Conservation (phyloP, 805 yeast genomes). For the Sporopachydermia lactativora region DNA sequence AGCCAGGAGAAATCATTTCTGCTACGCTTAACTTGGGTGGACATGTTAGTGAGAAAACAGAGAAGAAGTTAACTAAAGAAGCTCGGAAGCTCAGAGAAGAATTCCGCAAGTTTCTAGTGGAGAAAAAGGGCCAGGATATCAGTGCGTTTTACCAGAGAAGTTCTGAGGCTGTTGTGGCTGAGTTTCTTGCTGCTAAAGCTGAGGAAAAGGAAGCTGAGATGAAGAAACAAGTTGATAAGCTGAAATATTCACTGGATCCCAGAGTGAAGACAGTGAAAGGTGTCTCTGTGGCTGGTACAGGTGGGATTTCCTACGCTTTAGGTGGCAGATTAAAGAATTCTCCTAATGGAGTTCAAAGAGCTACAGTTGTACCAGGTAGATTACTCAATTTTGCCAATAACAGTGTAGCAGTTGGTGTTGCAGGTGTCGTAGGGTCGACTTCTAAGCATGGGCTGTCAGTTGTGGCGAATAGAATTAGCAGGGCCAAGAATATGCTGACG, state of each 20-base stretch:
- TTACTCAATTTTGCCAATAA: slow-evolving; percentile 21
- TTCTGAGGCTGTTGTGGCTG: slow-evolving; percentile 22
- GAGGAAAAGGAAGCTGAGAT: too few relatives aligned
- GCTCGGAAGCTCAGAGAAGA: slow-evolving; percentile 30
- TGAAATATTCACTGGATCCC: too few relatives aligned
- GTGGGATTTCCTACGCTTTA: slow-evolving; percentile 59
- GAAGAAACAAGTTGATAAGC: neutral
- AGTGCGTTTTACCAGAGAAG: slow-evolving; percentile 21
- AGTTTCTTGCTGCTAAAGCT: slow-evolving; percentile 15
- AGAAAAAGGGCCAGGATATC: slow-evolving; percentile 26
- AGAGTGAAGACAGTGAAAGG: neutral
- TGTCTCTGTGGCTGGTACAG: slow-evolving; percentile 36
- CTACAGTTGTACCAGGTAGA: slow-evolving; percentile 56
- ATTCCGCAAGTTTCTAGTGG: slow-evolving; percentile 40
- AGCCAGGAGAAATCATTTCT: slow-evolving; percentile 17
- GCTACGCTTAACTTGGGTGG: slow-evolving; percentile 17
- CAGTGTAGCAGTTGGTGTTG: slow-evolving; percentile 39
- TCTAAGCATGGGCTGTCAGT: slow-evolving; percentile 1
- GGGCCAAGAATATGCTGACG: neutral
- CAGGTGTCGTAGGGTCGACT: neutral
- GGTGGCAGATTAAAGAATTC: slow-evolving; percentile 54
- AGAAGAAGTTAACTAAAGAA: neutral
- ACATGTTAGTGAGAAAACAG: neutral
- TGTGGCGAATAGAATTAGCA: neutral
- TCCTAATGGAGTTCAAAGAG: slow-evolving; percentile 51